Percentiles rank a stretch among this genome's conserved stretches.
Evolutionary conservation across 108 stramenopile species (phyloP).

Genomic region (Fragilaria radians): DNA sequence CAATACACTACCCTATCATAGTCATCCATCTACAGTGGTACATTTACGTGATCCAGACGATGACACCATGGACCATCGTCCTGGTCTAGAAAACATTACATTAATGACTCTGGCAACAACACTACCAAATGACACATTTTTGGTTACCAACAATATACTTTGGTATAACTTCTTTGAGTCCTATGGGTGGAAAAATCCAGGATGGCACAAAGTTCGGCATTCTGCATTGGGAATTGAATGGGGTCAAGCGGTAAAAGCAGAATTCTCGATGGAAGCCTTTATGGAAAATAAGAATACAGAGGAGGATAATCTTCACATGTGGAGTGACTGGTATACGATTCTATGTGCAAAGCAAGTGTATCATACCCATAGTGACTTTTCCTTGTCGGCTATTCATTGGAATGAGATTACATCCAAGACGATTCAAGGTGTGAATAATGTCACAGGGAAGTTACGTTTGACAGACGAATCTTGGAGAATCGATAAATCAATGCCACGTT

Average conservation of each 20-base stretch:
- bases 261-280: no score
- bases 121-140: constrained; percentile 17
- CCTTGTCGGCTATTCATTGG: constrained; percentile 36
- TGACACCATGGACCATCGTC: constrained; percentile 10
- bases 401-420: constrained; percentile 9
- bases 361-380: constrained; percentile 46
- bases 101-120: constrained; percentile 12
- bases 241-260: no score
- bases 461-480: not conserved
- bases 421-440: constrained; percentile 34
- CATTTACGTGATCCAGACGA: constrained; percentile 39
- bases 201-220: constrained; percentile 27
- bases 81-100: constrained; percentile 27
- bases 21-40: constrained; percentile 25
- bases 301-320: no score
- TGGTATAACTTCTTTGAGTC: constrained; percentile 28
- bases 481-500: not conserved
- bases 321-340: constrained; percentile 44
- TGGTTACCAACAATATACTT: constrained; percentile 38
- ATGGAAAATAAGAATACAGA: no score
- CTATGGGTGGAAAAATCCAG: constrained; percentile 32
- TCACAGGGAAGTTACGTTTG: constrained; percentile 17
- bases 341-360: constrained; percentile 25
- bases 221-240: constrained; percentile 14
- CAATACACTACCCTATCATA: constrained; percentile 14